Conservation (phyloP, 495 filamentous ascomycete species). For the Neurospora terricola region DNA sequence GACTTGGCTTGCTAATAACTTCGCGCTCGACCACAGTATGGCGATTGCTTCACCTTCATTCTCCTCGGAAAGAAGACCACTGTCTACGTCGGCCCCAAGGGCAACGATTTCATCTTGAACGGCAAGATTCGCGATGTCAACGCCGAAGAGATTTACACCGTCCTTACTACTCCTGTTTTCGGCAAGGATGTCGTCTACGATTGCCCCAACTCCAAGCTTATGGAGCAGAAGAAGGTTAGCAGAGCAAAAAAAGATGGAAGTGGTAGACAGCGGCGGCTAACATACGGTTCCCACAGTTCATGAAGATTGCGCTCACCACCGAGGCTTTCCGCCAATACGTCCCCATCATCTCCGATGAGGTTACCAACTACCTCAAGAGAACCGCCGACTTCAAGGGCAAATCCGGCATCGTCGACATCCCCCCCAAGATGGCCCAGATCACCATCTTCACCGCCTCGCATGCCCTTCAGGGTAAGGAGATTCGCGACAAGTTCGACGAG, state of each 20-base stretch:
- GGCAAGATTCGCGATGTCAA: conserved; percentile 72
- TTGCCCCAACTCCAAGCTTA: conserved; percentile 67
- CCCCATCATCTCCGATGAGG: conserved; percentile 67
- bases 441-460: conserved; percentile 79
- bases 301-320: conserved; percentile 75
- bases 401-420: conserved; percentile 54
- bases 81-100: conserved; percentile 64
- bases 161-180: conserved; percentile 77
- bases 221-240: conserved; percentile 35
- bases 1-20: conserved; percentile 1
- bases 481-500: conserved; percentile 64
- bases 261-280: neutral
- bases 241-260: neutral
- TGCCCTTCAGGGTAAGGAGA: conserved; percentile 69
- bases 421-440: conserved; percentile 66
- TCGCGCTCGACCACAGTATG: conserved; percentile 13
- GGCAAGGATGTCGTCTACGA: conserved; percentile 82
- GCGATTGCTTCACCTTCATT: conserved; percentile 62
- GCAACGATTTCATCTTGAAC: conserved; percentile 82
- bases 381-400: conserved; percentile 56
- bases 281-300: conserved; percentile 44
- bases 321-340: conserved; percentile 70
- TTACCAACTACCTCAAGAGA: conserved; percentile 56
- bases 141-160: conserved; percentile 74
- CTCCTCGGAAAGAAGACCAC: conserved; percentile 70